Evolutionary conservation across 106 monocot species (phyloP), one percentile per base, ranked within the genome.

Genomic region (Acanthochlamys bracteata): DNA sequence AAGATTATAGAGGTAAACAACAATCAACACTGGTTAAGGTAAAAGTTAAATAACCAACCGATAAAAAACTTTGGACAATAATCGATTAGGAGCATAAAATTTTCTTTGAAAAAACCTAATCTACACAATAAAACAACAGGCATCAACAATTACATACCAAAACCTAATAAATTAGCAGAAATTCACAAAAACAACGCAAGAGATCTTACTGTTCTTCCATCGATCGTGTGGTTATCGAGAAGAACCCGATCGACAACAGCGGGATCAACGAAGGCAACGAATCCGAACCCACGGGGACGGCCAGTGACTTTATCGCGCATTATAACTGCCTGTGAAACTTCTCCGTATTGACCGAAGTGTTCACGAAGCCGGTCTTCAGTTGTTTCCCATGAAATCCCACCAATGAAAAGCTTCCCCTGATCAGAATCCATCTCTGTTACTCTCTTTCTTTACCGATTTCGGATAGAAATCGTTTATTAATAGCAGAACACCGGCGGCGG

Each of bases 341-440:
- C 84, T 3, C 89, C 89, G 20, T 82, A 89, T 43, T 79, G 62
- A 42, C 60, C 73, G 58, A 89, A 89, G 70, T 89, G 60, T 49
- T 89, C 89, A 42, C 73, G 75, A 12, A 89, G 76, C 66, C 70
- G 60, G 6, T 89, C 89, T 82, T 89, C 89, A 47, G 81, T 76
- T 40, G 89, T 89, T 65, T 89, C 89, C 84, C 84, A 89, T 56
- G 89, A 89, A 22, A 89, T 89, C 24, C 89, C 89, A 12, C 89
- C 89, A 60, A 89, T 74, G 68, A 89, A 89, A 25, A 89, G 78
- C 84, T 89, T 89, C 24, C 89, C 84, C 67, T 82, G 71, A 61
- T 84, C 89, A 27, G 89, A 82, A 74, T 89, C 89, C 89, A 89
- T 89, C 24, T 3, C 19, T 20, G 33, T 33, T 33, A 14, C 33